phyloP scores from a whole-genome alignment of 768 basidiomycete genomes.

The Fomitopsis serialis region DNA sequence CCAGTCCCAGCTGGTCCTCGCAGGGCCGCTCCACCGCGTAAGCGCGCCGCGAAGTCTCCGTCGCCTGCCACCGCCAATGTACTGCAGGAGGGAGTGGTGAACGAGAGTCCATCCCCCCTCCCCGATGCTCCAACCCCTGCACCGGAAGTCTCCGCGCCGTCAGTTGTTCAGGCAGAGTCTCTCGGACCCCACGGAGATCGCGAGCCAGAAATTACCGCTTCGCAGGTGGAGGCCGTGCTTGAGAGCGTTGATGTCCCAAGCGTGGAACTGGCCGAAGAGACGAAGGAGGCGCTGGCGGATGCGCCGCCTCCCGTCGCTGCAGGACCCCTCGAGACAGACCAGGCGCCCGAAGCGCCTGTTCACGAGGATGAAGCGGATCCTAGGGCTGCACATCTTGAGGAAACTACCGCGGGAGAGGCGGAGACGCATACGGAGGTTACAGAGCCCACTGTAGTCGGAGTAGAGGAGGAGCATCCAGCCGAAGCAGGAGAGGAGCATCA shows the following conservation, averaged over 20 bases:
- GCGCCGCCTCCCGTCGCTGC: not conserved
- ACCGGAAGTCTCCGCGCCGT: conserved; percentile 1
- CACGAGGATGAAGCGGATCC: not conserved
- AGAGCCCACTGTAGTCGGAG: not conserved
- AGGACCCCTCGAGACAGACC: not conserved
- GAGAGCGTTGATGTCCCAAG: not conserved
- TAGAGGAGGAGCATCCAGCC: not conserved
- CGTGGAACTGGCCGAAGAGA: not conserved
- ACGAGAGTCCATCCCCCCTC: conserved; percentile 23
- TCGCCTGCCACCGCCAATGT: conserved; percentile 22
- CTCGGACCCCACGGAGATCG: conserved; percentile 9
- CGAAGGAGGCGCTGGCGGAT: not conserved
- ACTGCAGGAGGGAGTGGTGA: conserved; percentile 8
- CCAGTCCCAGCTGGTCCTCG: conserved; percentile 71
- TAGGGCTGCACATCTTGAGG: not conserved
- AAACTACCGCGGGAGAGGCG: not conserved
- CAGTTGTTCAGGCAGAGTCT: conserved; percentile 10
- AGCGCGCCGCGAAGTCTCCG: conserved; percentile 52
- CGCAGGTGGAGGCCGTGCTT: conserved; percentile 8
- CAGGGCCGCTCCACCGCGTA: conserved; percentile 70
- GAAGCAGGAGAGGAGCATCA: not conserved
- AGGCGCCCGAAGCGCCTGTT: not conserved
- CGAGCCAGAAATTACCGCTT: conserved; percentile 9
- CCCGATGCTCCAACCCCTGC: not conserved
- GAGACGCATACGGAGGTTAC: not conserved